A percentile compares a stretch with the other conserved stretches of the same genome.
Conservation (phyloP, 352 stramenopile genomes). For the Globisporangium solare region DNA sequence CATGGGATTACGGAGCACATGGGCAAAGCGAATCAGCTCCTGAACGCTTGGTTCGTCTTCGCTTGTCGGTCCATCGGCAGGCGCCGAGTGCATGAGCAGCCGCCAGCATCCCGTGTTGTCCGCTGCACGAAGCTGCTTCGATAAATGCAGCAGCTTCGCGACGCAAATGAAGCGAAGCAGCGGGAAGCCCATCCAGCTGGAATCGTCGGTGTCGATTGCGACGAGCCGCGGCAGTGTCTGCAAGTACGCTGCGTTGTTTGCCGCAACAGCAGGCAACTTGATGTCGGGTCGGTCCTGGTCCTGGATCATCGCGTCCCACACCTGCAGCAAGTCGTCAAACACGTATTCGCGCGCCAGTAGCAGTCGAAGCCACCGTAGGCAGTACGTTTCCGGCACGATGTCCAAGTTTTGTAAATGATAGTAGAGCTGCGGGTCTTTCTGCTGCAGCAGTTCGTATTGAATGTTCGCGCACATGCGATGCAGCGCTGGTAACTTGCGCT, state of each 20-base stretch:
- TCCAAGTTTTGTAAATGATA: constrained; percentile 79
- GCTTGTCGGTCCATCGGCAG: constrained; percentile 9
- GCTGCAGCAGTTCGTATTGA: constrained; percentile 71
- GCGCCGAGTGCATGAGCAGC: constrained; percentile 61
- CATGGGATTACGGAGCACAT: constrained; percentile 59
- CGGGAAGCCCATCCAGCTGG: constrained; percentile 52
- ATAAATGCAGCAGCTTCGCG: constrained; percentile 54
- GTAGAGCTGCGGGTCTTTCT: constrained; percentile 78
- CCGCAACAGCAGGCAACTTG: constrained; percentile 27
- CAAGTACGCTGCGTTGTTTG: constrained; percentile 32
- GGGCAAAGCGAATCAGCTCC: constrained; percentile 43
- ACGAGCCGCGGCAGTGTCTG: constrained; percentile 30
- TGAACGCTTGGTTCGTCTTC: constrained; percentile 14
- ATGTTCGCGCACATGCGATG: constrained; percentile 64
- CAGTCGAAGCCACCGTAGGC: constrained; percentile 73
- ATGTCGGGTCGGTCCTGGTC: constrained; percentile 27
- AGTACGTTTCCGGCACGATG: constrained; percentile 79
- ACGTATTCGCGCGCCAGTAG: constrained; percentile 74
- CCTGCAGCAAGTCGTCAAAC: constrained; percentile 47
- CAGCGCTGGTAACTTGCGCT: constrained; percentile 35
- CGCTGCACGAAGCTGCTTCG: constrained; percentile 35
- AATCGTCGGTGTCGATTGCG: constrained; percentile 9
- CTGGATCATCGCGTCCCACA: constrained; percentile 74
- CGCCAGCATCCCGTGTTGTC: constrained; percentile 73
- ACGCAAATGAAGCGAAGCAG: constrained; percentile 69